These are phyloP conservation scores for Pseudogymnoascus sp. DNA, from an alignment of 2,329 filamentous ascomycete species.

Conservation along the genomic window DNA sequence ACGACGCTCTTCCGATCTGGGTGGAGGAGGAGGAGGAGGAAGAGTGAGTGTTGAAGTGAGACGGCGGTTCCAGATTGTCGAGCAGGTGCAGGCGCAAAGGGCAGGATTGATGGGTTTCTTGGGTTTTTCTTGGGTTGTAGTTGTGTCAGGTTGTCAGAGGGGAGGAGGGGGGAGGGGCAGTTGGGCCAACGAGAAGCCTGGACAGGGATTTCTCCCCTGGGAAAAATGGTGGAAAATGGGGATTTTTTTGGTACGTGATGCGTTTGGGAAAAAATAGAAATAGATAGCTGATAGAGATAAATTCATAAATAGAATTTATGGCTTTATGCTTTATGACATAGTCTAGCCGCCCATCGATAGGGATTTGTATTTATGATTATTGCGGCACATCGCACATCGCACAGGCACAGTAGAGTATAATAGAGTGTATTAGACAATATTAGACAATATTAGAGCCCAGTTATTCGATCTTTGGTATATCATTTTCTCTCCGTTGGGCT, in stretches of 20 bases:
- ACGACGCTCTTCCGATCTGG: no score
- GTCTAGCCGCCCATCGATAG: not conserved
- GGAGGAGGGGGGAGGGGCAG: slow-evolving; percentile 4
- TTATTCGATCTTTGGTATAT: not conserved
- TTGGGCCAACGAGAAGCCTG: not conserved
- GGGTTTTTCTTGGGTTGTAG: not conserved
- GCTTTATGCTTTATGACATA: no score
- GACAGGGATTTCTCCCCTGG: not conserved
- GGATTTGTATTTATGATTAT: not conserved
- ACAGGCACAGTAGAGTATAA: not conserved
- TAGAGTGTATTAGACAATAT: not conserved
- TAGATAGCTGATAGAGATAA: not conserved
- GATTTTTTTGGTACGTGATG: slow-evolving; percentile 1
- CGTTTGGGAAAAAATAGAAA: not conserved
- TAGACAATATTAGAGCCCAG: not conserved
- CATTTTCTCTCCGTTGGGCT: not conserved
- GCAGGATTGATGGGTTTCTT: not conserved
- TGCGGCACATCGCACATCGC: not conserved
- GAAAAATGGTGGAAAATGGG: not conserved
- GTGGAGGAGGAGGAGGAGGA: not conserved
- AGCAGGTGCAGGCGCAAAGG: not conserved
- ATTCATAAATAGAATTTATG: not conserved
- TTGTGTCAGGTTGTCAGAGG: not conserved
- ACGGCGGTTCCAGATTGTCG: not conserved
- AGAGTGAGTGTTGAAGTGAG: not conserved